A percentile compares a stretch with the other conserved stretches of the same genome.
phyloP scores from a whole-genome alignment of 495 filamentous ascomycete genomes.

The Trichoderma reesei region DNA sequence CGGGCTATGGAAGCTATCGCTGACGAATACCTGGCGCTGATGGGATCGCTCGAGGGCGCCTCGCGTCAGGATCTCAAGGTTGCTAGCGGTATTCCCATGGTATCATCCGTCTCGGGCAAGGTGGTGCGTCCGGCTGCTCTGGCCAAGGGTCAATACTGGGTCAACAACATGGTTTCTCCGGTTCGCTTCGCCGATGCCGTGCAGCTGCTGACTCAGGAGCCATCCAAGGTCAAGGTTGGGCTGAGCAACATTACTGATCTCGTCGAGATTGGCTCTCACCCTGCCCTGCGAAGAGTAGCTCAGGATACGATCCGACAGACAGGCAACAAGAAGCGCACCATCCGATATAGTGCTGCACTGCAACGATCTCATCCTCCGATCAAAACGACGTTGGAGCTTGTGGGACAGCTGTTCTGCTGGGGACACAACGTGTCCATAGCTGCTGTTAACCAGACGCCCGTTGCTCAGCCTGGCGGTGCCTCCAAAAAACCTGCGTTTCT shows the following conservation, averaged over 20 bases:
- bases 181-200: constrained; percentile 35
- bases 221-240: constrained; percentile 12
- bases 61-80: constrained; percentile 8
- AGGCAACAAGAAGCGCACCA: constrained; percentile 9
- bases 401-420: constrained; percentile 23
- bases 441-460: constrained; percentile 16
- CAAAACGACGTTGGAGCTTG: constrained; percentile 18
- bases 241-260: constrained; percentile 18
- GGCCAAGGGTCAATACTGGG: constrained; percentile 28
- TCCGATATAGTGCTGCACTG: constrained; percentile 22
- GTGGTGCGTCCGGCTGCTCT: constrained; percentile 17
- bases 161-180: constrained; percentile 34
- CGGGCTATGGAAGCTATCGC: constrained; percentile 29
- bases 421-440: constrained; percentile 21
- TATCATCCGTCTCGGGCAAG: constrained; percentile 24
- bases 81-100: constrained; percentile 21
- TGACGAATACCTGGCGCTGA: constrained; percentile 24
- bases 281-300: constrained; percentile 40
- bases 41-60: constrained; percentile 15
- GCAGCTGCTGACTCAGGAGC: constrained; percentile 11
- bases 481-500: constrained; percentile 21
- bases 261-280: constrained; percentile 52
- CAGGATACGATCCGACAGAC: constrained; percentile 32
- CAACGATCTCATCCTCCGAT: constrained; percentile 19
- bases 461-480: constrained; percentile 1